Percentiles rank a stretch among this genome's conserved stretches.
phyloP scores from a whole-genome alignment of 805 yeast species.

The Debaryomyces maramus region DNA sequence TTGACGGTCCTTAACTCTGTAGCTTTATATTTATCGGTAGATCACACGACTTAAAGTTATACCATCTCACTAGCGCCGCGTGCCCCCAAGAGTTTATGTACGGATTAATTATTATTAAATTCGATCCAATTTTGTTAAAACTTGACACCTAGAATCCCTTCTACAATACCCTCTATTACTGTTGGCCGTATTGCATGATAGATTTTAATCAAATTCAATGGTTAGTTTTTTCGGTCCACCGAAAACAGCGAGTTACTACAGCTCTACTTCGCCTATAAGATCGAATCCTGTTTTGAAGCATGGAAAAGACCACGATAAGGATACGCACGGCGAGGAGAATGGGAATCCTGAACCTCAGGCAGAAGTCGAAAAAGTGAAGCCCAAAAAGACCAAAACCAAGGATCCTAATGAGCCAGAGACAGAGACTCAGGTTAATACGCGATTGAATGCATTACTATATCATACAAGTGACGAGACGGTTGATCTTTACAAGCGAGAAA shows the following conservation, averaged over 20 bases:
- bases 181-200: too few relatives aligned
- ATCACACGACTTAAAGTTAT: slow-evolving; percentile 1
- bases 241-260: slow-evolving; percentile 8
- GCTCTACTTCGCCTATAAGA: slow-evolving; percentile 9
- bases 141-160: too few relatives aligned
- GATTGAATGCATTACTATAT: slow-evolving; percentile 37
- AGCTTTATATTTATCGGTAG: neutral
- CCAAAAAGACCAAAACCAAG: slow-evolving; percentile 6
- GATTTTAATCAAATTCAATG: too few relatives aligned
- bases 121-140: too few relatives aligned
- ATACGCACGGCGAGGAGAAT: slow-evolving; percentile 1
- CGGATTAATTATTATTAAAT: too few relatives aligned
- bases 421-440: slow-evolving; percentile 38
- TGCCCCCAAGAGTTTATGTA: too few relatives aligned
- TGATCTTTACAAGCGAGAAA: slow-evolving; percentile 37
- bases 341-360: slow-evolving; percentile 3
- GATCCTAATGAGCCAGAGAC: slow-evolving; percentile 14
- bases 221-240: slow-evolving; percentile 13
- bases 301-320: slow-evolving; percentile 4
- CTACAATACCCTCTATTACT: too few relatives aligned
- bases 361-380: slow-evolving; percentile 6
- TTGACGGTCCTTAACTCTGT: too few relatives aligned
- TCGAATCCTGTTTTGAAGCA: slow-evolving; percentile 12
- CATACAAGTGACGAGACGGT: slow-evolving; percentile 40
- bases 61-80: too few relatives aligned